These are phyloP conservation scores for Raphanus raphanistrum DNA, from an alignment of 345 rosid genomes.

Conservation along the genomic window DNA sequence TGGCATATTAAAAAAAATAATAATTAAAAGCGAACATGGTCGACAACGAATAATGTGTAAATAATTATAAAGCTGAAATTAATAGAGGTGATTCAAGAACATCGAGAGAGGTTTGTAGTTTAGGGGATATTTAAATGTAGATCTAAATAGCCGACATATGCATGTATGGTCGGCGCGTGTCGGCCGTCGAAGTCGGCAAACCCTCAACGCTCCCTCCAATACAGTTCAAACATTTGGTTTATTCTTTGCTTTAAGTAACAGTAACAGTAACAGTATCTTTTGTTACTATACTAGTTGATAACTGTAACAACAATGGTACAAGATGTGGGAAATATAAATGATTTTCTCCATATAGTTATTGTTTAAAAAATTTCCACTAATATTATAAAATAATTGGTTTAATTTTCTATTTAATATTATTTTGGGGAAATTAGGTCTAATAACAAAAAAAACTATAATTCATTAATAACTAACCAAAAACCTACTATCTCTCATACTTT, in stretches of 20 bases:
- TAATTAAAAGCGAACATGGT: constrained; percentile 10
- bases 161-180: constrained; percentile 38
- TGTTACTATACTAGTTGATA: neutral
- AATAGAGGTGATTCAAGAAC: constrained; percentile 13
- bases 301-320: neutral
- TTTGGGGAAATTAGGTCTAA: too few relatives aligned
- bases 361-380: neutral
- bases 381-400: too few relatives aligned
- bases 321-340: neutral
- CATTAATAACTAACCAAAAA: too few relatives aligned
- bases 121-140: constrained; percentile 13
- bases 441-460: too few relatives aligned
- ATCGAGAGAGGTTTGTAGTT: constrained; percentile 3
- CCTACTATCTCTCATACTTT: too few relatives aligned
- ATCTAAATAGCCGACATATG: constrained; percentile 34
- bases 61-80: neutral
- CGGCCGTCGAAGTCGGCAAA: constrained; percentile 35
- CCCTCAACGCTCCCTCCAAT: constrained; percentile 12
- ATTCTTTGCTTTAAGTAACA: neutral
- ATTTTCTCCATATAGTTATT: neutral
- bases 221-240: constrained; percentile 9
- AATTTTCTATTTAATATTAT: too few relatives aligned
- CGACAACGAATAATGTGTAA: constrained; percentile 1
- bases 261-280: constrained; percentile 4
- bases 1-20: neutral